Evolutionary conservation across 148 eudicot genomes (phyloP).

Genomic region (Pouteria glomerata): DNA sequence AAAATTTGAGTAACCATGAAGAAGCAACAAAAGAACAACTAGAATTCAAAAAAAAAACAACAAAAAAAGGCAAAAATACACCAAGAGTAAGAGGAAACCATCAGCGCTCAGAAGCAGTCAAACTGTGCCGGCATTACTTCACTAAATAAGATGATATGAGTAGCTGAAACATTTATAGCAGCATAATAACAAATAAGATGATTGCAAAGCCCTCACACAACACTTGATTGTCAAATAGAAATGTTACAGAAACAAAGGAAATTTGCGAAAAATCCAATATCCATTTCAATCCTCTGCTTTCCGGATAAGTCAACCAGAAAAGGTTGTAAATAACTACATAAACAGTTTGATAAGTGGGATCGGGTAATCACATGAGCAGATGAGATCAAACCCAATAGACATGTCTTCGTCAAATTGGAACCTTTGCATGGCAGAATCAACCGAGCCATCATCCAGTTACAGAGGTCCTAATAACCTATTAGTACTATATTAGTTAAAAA

Average conservation of each 20-base stretch:
- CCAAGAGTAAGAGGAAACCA: background rate
- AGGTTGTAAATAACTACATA: no score
- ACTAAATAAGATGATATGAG: no score
- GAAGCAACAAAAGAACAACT: background rate
- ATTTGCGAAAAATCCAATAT: background rate
- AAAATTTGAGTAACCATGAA: background rate
- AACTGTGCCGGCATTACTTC: no score
- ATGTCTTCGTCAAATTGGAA: conserved; percentile 57
- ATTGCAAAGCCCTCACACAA: background rate
- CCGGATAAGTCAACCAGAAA: conserved; percentile 1
- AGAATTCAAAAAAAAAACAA: background rate
- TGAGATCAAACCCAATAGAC: conserved; percentile 77
- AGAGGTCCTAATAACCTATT: conserved; percentile 23
- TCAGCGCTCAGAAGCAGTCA: background rate
- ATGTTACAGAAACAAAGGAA: background rate
- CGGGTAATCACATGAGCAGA: conserved; percentile 76
- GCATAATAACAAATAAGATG: background rate
- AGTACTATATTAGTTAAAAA: background rate
- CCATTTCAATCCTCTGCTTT: background rate
- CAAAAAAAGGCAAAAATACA: background rate
- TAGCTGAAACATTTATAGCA: no score
- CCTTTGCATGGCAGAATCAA: conserved; percentile 77
- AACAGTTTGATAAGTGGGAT: conserved; percentile 13
- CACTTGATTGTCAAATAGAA: background rate
- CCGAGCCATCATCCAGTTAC: conserved; percentile 72